A percentile compares a stretch with the other conserved stretches of the same genome.
These are phyloP conservation scores for Globisporangium megalacanthum DNA, from an alignment of 352 stramenopile species.

Conservation along the genomic window DNA sequence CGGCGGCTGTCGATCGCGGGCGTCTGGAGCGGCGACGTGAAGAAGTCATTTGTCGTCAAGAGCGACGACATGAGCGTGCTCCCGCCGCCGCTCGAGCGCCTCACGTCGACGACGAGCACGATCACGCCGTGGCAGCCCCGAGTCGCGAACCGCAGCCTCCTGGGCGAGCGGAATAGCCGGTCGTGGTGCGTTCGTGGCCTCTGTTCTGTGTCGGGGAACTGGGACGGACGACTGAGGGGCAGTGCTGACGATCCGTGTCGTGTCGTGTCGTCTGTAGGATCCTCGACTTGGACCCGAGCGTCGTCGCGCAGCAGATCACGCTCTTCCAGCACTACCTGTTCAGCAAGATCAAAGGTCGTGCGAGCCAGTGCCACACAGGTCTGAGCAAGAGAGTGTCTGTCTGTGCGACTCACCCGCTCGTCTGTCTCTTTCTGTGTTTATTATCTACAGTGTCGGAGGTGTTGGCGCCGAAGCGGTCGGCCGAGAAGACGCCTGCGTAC, in stretches of 20 bases:
- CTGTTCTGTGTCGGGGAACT: background rate
- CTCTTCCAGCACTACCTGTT: constrained; percentile 86
- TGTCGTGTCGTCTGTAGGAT: constrained; percentile 27
- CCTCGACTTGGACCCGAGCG: constrained; percentile 68
- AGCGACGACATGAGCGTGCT: constrained; percentile 25
- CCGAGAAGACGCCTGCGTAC: constrained; percentile 75
- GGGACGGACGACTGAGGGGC: background rate
- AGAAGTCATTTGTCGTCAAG: constrained; percentile 63
- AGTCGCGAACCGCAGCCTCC: constrained; percentile 29
- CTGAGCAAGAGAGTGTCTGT: too few relatives aligned
- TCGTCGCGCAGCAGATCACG: constrained; percentile 82
- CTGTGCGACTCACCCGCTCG: background rate
- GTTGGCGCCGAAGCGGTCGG: constrained; percentile 65
- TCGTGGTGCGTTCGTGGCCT: constrained; percentile 40
- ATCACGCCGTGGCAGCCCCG: constrained; percentile 55
- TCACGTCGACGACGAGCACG: constrained; percentile 17
- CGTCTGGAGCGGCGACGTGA: constrained; percentile 57
- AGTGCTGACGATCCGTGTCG: too few relatives aligned
- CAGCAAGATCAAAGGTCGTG: constrained; percentile 72
- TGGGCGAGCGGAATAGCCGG: constrained; percentile 24
- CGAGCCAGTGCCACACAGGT: background rate
- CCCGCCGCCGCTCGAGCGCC: constrained; percentile 15
- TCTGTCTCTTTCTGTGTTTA: background rate
- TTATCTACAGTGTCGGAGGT: constrained; percentile 61
- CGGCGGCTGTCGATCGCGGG: constrained; percentile 67